Base-by-base conservation (phyloP, 2,329 filamentous ascomycete species). In the Tolypocladium album region DNA sequence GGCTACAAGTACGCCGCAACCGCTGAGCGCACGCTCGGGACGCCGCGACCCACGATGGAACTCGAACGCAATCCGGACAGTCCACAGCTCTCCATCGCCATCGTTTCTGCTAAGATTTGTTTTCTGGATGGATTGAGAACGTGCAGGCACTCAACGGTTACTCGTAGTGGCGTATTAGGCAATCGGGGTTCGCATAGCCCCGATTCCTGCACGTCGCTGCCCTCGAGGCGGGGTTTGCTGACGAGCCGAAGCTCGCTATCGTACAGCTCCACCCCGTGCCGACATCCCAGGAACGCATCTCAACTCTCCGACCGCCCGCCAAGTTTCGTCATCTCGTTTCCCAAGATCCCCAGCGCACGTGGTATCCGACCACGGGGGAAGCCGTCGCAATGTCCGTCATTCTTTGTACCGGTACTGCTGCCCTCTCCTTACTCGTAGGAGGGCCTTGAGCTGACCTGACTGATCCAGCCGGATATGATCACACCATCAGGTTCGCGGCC, bases 391-490 rank as follows among this genome's bases (percentile, higher is more conserved):
- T 85, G 82, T 85, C 82, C 68, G 82, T 85, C 66, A 85, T 85
- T 75, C 79, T 85, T 63, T 85, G 82, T 69, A 85, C 82, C 70
- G 82, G 82, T 84, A 76, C 50, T 40, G 66, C 72, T 66, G 20
- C n/a, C n/a, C 40, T 38, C 38, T 39, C 38, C 47, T 36, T n/a
- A 36, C 22, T 22, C 50, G 17, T 15, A 13, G 52, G n/a, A 53
- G 17, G 39, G 22, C 53, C 57, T 58, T 58, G 58, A 59, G 62
- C 67, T 71, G 66, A 68, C 59, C 1, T n/a, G 57, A 57, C 59
- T 22, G 43, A 57, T 34, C 38, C 61, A 84, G 82, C 83, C 66
- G 82, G 82, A 65, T 85, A 85, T 70, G 82, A 85, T 74, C 82
- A 85, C 71, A 85, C 82, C 43, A 85, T 85, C 67, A 78, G 82